Percentiles rank a stretch among this genome's conserved stretches.
Conservation (phyloP, 768 basidiomycete genomes). For the Floccularia luteovirens region DNA sequence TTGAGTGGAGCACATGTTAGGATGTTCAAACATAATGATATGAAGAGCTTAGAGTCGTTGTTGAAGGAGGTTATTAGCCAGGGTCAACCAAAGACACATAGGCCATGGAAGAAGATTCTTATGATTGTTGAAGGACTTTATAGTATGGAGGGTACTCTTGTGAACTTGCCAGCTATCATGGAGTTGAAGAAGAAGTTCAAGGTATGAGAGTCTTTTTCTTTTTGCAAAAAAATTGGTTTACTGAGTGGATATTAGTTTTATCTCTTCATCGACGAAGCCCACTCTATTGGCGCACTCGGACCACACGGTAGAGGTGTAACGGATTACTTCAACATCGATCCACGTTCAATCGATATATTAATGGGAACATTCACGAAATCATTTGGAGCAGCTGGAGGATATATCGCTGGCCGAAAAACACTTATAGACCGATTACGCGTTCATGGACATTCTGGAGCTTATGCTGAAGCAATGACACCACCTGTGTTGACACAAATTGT, state of each 20-base stretch:
- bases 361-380: constrained; percentile 99
- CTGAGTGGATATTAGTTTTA: constrained; percentile 62
- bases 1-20: constrained; percentile 84
- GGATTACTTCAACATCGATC: constrained; percentile 87
- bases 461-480: constrained; percentile 88
- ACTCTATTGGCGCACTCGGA: constrained; percentile 94
- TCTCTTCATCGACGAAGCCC: constrained; percentile 93
- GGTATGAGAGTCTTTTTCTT: constrained; percentile 33
- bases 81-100: constrained; percentile 93
- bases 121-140: constrained; percentile 93
- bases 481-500: constrained; percentile 87
- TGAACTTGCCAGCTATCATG: constrained; percentile 74
- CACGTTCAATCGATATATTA: constrained; percentile 78
- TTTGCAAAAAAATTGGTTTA: constrained; percentile 1
- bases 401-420: constrained; percentile 78
- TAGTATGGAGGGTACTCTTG: constrained; percentile 97
- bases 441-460: constrained; percentile 72
- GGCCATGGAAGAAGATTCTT: constrained; percentile 99
- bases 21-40: constrained; percentile 97
- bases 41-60: constrained; percentile 71
- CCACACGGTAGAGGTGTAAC: constrained; percentile 91
- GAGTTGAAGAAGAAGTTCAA: constrained; percentile 94
- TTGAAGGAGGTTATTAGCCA: constrained; percentile 91
- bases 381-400: constrained; percentile 91
- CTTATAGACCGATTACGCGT: constrained; percentile 80